phyloP scores from a whole-genome alignment of 1,284 basidiomycete genomes.

The Coniferiporia sulphurascens region DNA sequence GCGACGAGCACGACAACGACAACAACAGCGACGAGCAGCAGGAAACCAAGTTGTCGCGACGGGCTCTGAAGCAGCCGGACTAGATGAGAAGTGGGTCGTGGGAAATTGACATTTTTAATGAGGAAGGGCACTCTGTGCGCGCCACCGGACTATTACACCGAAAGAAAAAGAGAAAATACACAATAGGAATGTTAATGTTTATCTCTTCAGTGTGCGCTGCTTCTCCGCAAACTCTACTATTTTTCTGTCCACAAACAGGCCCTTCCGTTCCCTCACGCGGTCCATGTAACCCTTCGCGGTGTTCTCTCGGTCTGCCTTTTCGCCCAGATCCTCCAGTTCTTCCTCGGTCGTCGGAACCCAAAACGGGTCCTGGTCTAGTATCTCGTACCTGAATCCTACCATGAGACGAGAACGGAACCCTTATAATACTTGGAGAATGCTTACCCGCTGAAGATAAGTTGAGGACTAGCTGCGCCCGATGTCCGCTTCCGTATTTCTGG shows the following conservation, averaged over 20 bases:
- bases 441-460: conserved; percentile 93
- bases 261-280: conserved; percentile 84
- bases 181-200: conserved; percentile 10
- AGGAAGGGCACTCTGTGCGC: too few species aligned
- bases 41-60: not conserved
- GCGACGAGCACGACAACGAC: not conserved
- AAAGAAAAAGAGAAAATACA: too few species aligned
- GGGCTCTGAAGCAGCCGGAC: not conserved
- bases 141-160: too few species aligned
- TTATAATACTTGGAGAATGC: conserved; percentile 24
- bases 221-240: conserved; percentile 94
- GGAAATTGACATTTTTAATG: not conserved
- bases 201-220: conserved; percentile 92
- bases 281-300: conserved; percentile 97
- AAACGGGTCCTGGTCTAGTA: conserved; percentile 92
- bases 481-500: conserved; percentile 94
- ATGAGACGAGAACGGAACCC: conserved; percentile 5
- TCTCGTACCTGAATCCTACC: conserved; percentile 59
- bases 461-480: conserved; percentile 94
- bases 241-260: conserved; percentile 92
- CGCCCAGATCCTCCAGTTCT: conserved; percentile 95
- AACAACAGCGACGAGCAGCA: not conserved
- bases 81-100: not conserved
- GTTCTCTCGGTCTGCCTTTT: conserved; percentile 92
- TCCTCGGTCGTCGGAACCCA: conserved; percentile 99